Conservation (phyloP, 2,329 filamentous ascomycete species). For the Sphaerulina vaccinii region DNA sequence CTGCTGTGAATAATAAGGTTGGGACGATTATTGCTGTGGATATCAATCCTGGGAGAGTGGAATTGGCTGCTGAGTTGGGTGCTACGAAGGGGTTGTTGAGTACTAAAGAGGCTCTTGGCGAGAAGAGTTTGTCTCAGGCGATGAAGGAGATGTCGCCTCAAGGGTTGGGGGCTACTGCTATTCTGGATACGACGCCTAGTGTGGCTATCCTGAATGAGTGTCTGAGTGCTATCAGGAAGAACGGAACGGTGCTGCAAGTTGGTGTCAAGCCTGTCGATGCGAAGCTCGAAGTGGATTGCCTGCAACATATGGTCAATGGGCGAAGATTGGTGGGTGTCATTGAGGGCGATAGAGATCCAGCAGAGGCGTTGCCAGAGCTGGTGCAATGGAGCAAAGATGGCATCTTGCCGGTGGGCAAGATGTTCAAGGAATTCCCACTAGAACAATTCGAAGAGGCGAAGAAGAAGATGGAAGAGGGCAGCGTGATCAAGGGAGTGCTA, state of each 20-base stretch:
- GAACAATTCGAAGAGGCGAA: constrained; percentile 39
- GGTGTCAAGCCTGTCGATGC: constrained; percentile 45
- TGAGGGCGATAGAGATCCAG: constrained; percentile 44
- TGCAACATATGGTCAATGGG: constrained; percentile 46
- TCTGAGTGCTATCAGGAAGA: constrained; percentile 43
- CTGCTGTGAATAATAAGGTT: constrained; percentile 35
- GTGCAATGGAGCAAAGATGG: constrained; percentile 47
- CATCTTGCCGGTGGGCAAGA: constrained; percentile 44
- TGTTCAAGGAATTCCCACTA: constrained; percentile 43
- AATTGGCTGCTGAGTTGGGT: constrained; percentile 46
- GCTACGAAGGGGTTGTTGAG: constrained; percentile 38
- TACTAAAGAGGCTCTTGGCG: constrained; percentile 15
- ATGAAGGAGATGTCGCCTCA: constrained; percentile 27
- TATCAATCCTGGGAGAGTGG: constrained; percentile 43
- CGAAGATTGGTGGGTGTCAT: constrained; percentile 48
- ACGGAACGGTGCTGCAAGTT: constrained; percentile 49
- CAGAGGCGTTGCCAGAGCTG: constrained; percentile 44
- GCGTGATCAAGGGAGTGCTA: constrained; percentile 42
- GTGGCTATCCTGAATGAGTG: constrained; percentile 42
- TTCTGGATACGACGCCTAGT: constrained; percentile 50
- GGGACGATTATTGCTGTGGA: constrained; percentile 49
- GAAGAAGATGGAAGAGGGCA: constrained; percentile 39
- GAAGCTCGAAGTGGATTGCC: constrained; percentile 38
- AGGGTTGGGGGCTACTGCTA: constrained; percentile 41
- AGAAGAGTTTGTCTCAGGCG: constrained; percentile 12